phyloP scores from a whole-genome alignment of 768 basidiomycete genomes.

The Phanerodontia chrysosporium region DNA sequence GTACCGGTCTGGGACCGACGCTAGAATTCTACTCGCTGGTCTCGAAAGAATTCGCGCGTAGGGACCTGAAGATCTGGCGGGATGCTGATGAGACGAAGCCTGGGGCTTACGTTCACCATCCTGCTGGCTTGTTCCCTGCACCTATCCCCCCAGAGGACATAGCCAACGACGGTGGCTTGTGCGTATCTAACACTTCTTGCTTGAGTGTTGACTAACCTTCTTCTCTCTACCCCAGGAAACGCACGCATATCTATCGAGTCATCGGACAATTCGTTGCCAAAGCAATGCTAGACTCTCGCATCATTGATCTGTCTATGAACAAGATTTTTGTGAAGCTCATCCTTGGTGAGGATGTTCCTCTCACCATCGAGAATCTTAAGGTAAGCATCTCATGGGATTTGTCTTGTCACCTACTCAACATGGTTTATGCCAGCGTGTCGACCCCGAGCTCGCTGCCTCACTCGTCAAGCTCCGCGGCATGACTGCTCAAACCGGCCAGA shows the following conservation, averaged over 20 bases:
- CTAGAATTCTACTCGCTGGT: slow-evolving; percentile 98
- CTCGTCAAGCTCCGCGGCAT: slow-evolving; percentile 75
- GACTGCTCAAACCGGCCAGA: slow-evolving; percentile 39
- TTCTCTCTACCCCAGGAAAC: slow-evolving; percentile 63
- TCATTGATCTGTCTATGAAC: slow-evolving; percentile 94
- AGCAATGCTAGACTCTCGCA: slow-evolving; percentile 93
- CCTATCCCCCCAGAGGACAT: slow-evolving; percentile 72
- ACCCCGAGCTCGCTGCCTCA: slow-evolving; percentile 81
- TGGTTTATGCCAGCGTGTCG: slow-evolving; percentile 89
- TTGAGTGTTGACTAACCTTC: neutral
- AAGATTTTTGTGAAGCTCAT: slow-evolving; percentile 91
- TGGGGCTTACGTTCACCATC: slow-evolving; percentile 77
- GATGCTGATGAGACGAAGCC: slow-evolving; percentile 65
- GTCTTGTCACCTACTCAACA: too few relatives aligned
- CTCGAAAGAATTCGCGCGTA: slow-evolving; percentile 89
- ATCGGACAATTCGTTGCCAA: slow-evolving; percentile 97
- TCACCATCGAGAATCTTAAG: slow-evolving; percentile 79
- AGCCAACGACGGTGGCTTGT: slow-evolving; percentile 72
- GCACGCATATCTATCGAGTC: slow-evolving; percentile 80
- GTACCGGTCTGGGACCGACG: slow-evolving; percentile 95
- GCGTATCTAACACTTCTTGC: slow-evolving; percentile 32
- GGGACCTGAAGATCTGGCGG: slow-evolving; percentile 88
- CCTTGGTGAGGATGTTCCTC: slow-evolving; percentile 80
- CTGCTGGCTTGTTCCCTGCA: slow-evolving; percentile 82
- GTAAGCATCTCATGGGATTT: slow-evolving; percentile 35